Evolutionary conservation across 164 flowering plant genomes (phyloP), one percentile per base, ranked within the genome.

Genomic region (Platanus orientalis): DNA sequence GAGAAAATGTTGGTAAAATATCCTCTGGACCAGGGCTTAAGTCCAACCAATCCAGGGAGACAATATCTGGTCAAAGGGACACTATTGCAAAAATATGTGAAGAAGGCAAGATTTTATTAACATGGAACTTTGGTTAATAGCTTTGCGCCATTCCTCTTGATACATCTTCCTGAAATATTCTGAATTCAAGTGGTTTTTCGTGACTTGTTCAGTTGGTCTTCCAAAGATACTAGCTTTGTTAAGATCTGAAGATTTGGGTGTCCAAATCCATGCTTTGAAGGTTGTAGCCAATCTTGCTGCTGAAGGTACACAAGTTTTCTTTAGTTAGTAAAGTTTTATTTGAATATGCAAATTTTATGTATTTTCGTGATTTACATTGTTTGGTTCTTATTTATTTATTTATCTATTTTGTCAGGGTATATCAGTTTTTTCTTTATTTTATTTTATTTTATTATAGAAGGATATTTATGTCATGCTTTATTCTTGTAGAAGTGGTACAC

Each of bases 241-340:
- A 63, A 59, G 74, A 70, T 90, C 96, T 73, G 86, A 80, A 75
- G 92, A 92, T 61, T 52, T 76, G 39, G 95, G 85, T 71, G 84
- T 84, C 61, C 96, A 88, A 79, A 85, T 77, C 23, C 93, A 92
- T 76, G 95, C 96, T 48, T 83, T 86, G 58, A 92, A 90, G 72
- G 85, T 88, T 71, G 82, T 92, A 48, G 98, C 96, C 57, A 92
- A 92, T 74, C 96, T 92, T 66, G 96, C 98, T 68, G 93, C 96
- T 60, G 96, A 92, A 90, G 98, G 98, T 91, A 64, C 42, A 57
- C 0, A 51, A 25, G 34, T 6, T 30, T 19, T 51, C 6, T 4
- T 7, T 29, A 13, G 0, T 21, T 40, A 28, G 42, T 36, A 57
- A n/a, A 11, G 7, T 34, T 21, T n/a, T 57, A 20, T 57, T 1